A percentile compares a stretch with the other conserved stretches of the same genome.
phyloP scores from a whole-genome alignment of 78 protist species.

The Parvularia atlantis region DNA sequence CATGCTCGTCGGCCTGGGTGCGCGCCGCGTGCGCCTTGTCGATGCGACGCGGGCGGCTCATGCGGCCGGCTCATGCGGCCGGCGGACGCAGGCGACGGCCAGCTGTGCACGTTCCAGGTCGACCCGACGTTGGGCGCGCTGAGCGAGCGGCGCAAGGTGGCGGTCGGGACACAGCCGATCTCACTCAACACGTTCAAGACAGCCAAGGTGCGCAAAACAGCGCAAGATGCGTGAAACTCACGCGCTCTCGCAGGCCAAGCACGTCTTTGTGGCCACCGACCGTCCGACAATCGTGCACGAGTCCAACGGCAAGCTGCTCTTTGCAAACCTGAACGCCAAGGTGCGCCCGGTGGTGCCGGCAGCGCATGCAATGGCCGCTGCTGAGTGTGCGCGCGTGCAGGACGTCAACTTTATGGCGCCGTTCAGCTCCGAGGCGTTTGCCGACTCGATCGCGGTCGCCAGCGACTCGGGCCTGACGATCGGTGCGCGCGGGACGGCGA shows the following conservation, averaged over 20 bases:
- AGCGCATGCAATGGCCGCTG: no score
- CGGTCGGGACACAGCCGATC: conserved; percentile 75
- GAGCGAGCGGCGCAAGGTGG: conserved; percentile 45
- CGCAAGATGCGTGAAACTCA: no score
- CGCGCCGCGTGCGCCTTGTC: background rate
- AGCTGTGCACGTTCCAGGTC: conserved; percentile 42
- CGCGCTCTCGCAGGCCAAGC: no score
- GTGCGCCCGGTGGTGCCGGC: no score
- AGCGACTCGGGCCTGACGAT: conserved; percentile 39
- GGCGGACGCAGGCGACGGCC: conserved; percentile 92
- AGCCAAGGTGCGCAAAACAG: no score
- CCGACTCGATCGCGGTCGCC: conserved; percentile 69
- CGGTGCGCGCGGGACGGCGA: conserved; percentile 13
- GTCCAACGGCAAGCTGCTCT: conserved; percentile 47
- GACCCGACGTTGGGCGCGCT: conserved; percentile 27
- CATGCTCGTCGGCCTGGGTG: background rate
- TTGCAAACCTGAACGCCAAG: conserved; percentile 66
- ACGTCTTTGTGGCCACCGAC: conserved; percentile 77
- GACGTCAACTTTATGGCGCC: conserved; percentile 47
- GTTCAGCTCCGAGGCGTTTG: conserved; percentile 44
- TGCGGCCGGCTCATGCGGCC: no score
- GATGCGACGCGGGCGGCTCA: no score
- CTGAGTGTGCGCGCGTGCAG: no score
- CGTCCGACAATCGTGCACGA: conserved; percentile 76
- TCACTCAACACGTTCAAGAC: conserved; percentile 8